Evolutionary conservation across 805 yeast genomes (phyloP), one percentile per base, ranked within the genome.

Genomic region (Saccharomycopsis malanga): DNA sequence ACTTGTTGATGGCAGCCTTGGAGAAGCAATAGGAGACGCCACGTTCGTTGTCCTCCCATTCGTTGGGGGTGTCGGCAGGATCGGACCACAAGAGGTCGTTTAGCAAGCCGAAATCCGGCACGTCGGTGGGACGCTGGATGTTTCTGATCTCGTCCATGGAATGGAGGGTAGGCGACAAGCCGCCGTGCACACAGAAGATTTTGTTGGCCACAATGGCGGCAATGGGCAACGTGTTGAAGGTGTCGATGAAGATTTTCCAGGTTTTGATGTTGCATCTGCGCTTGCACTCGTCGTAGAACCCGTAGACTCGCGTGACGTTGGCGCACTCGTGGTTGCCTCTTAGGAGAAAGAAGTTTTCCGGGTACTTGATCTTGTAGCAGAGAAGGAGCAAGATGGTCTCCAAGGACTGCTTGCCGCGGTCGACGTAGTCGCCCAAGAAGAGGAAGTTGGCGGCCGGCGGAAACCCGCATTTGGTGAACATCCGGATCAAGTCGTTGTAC

Each of bases 251-350:
- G 24, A 78, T 67, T 62, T 89, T 88, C 98, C 98, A 93, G 1
- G 89, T 84, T 62, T 91, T 93, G 58, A 89, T 77, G 59, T 39
- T 39, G 58, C 95, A 79, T 52, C 98, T 74, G 58, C 98, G 77
- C 63, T 93, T 93, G 70, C 98, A 93, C 67, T 93, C 98, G 66
- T 93, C 98, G 62, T 88, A 93, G 61, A 93, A 93, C 2, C 98
- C 98, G 65, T 93, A 93, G 27, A 93, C 96, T 54, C 96, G 77
- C 1, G 98, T 91, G 48, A 93, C 95, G 60, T 87, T 87, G 18
- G 98, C 97, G 65, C 96, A 87, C 68, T 93, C 98, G 67, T 93
- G 98, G 65, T 93, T 93, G 18, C 98, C 98, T 56, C 98, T 72
- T 37, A 93, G 71, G 50, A 93, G 66, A 64, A 91, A 93, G 64